phyloP scores from a whole-genome alignment of 768 basidiomycete species.

The Boletus reticuloceps region DNA sequence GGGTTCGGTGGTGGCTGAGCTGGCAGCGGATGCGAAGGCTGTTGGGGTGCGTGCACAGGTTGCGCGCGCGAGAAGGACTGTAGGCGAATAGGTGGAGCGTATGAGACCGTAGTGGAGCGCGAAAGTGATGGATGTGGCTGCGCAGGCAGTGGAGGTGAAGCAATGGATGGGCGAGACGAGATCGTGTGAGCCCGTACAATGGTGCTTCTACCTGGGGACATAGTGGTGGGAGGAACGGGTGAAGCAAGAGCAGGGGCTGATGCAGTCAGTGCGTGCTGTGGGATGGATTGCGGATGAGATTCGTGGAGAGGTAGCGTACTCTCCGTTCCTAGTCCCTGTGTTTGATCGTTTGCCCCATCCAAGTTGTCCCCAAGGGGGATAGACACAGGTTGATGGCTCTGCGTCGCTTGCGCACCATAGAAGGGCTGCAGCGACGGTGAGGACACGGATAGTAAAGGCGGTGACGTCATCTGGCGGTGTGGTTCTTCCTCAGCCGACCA shows the following conservation, averaged over 20 bases:
- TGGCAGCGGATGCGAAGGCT: slow-evolving; percentile 7
- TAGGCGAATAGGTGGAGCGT: slow-evolving; percentile 9
- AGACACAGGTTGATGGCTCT: slow-evolving; percentile 21
- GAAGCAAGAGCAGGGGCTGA: slow-evolving; percentile 16
- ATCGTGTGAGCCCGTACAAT: slow-evolving; percentile 30
- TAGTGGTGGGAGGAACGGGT: slow-evolving; percentile 14
- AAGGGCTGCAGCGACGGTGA: slow-evolving; percentile 12
- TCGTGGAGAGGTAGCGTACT: slow-evolving; percentile 1
- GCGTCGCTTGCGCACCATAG: slow-evolving; percentile 10
- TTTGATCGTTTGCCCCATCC: slow-evolving; percentile 13
- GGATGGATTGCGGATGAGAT: slow-evolving; percentile 18
- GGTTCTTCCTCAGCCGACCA: slow-evolving; percentile 11
- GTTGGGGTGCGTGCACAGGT: slow-evolving; percentile 3
- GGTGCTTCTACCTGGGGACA: slow-evolving; percentile 15
- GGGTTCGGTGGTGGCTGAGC: slow-evolving; percentile 19
- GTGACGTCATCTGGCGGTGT: slow-evolving; percentile 13
- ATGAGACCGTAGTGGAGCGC: slow-evolving; percentile 20
- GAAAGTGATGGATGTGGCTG: slow-evolving; percentile 21
- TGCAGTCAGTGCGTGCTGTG: slow-evolving; percentile 14
- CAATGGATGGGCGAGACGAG: slow-evolving; percentile 18
- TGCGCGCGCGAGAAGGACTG: slow-evolving; percentile 9
- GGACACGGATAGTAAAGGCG: slow-evolving; percentile 1
- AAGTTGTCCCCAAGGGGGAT: slow-evolving; percentile 7
- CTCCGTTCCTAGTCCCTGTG: slow-evolving; percentile 7
- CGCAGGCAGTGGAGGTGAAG: slow-evolving; percentile 9